Base-by-base conservation (phyloP, 805 yeast species). In the Kurtzmaniella fragi region DNA sequence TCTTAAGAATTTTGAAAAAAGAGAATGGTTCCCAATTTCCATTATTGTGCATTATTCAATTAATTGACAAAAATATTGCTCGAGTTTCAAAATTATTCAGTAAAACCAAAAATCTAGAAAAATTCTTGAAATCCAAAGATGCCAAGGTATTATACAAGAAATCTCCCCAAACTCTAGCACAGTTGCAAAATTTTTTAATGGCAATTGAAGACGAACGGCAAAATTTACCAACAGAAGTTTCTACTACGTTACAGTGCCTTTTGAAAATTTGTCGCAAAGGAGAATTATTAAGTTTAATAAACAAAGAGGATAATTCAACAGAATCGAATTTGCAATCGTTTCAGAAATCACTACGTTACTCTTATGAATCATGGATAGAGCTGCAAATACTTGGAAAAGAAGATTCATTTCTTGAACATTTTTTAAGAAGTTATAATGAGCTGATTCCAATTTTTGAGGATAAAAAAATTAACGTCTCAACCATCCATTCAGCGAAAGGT, bases 401-500 rank as follows among this genome's bases (percentile, higher is more conserved):
- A 7, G 49, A 46, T 5, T 43, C 53, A n/a, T 62, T 75, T 41
- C 29, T 74, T 5, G 64, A 59, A 10, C 62, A 55, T 47, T 75
- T 72, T 43, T 45, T 74, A 17, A 54, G 58, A 20, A 65, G 61
- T 34, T 71, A 70, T 52, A 62, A 61, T 38, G 69, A 62, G 20
- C 71, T 61, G 29, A 55, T 37, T 44, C 70, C 48, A 27, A 48
- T 40, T 15, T 48, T 34, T 33, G 54, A 45, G 32, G 52, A 38
- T 43, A 61, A 42, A 43, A 56, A 30, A 53, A 67, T 83, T 5
- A 78, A 77, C 37, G 47, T 83, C 1, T 78, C 88, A 0, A 84
- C 91, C 0, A 74, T 84, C 2, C 91, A 84, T 55, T 69, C 85
- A 0, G 78, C 90, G 1, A 84, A 84, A 48, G 91, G 93, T 0